Evolutionary conservation across 2,329 filamentous ascomycete species (phyloP), one percentile per base, ranked within the genome.

Genomic region (Lasiodiplodia gonubiensis): DNA sequence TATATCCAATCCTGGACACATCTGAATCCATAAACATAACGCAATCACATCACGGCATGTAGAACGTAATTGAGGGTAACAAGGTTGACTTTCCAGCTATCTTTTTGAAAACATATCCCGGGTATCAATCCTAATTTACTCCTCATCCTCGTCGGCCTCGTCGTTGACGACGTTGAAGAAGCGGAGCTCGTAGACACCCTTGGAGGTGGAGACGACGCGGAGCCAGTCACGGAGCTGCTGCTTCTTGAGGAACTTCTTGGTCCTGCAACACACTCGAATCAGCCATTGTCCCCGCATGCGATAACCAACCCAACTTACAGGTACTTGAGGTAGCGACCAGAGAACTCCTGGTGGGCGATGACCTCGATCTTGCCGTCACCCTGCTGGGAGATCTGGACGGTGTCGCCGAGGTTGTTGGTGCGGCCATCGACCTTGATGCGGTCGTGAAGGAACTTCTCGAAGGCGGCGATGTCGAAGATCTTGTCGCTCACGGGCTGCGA

Each of bases 231-330:
- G 93, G 82, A 99, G 92, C 90, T 98, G 94, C 89, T 97, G 93
- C 92, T 99, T 99, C 93, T 99, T 99, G 85, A 99, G 91, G 91
- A 97, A 99, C 90, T 99, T 99, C 93, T 99, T 99, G 84, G 95
- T 99, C 83, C 93, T 97, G 74, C 27, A 11, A 30, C 2, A 16
- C 48, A n/a, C 42, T 30, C 11, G 6, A 23, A 21, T 75, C 64
- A 74, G 70, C 46, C 18, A 25, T 42, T 35, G n/a, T 46, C 12
- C 39, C 30, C 21, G 39, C 27, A 23, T 16, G 37, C 25, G n/a
- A 10, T 12, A n/a, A 33, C 35, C 33, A 30, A 10, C 10, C 4
- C 54, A 68, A 87, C 93, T 75, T 87, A 97, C 93, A 99, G 87
- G 90, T 99, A 99, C 92, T 99, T 99, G 84, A 99, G 88, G 89